Evolutionary conservation across 1,284 basidiomycete species (phyloP).

Genomic region (Fomes fomentarius): DNA sequence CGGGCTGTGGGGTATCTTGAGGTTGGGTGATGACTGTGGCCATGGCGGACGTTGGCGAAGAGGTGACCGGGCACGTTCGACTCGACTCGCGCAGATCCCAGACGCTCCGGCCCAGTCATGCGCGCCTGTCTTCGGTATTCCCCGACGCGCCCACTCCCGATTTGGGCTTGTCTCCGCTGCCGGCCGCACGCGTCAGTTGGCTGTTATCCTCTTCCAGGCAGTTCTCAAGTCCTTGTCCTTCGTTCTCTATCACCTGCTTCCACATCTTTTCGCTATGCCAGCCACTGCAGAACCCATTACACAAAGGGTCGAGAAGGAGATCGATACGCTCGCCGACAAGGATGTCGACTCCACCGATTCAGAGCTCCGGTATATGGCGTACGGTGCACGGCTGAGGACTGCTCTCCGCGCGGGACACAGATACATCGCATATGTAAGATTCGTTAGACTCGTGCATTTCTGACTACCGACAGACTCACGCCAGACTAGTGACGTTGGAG

Average conservation of each 20-base stretch:
- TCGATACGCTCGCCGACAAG: constrained; percentile 61
- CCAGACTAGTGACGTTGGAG: constrained; percentile 88
- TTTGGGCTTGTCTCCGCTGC: constrained; percentile 17
- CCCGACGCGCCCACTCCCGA: constrained; percentile 15
- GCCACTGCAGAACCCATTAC: constrained; percentile 26
- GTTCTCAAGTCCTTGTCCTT: not conserved
- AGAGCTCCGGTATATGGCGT: constrained; percentile 71
- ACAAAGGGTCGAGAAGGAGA: constrained; percentile 48
- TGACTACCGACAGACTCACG: constrained; percentile 31
- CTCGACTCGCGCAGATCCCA: constrained; percentile 3
- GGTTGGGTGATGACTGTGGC: constrained; percentile 36
- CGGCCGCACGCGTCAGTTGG: not conserved
- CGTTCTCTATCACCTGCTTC: not conserved
- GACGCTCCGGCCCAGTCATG: constrained; percentile 7
- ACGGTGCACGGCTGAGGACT: constrained; percentile 79
- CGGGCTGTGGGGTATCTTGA: constrained; percentile 36
- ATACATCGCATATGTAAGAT: constrained; percentile 81
- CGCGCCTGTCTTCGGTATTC: constrained; percentile 6
- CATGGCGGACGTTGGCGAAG: constrained; percentile 32
- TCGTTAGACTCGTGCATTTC: constrained; percentile 10
- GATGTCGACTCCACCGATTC: constrained; percentile 67
- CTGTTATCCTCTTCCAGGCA: not conserved
- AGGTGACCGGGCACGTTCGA: constrained; percentile 28
- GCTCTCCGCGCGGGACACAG: constrained; percentile 75
- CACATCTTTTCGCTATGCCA: constrained; percentile 14